Percentiles rank a stretch among this genome's conserved stretches.
phyloP scores from a whole-genome alignment of 2,329 filamentous ascomycete species.

The Ascomycota sp. region DNA sequence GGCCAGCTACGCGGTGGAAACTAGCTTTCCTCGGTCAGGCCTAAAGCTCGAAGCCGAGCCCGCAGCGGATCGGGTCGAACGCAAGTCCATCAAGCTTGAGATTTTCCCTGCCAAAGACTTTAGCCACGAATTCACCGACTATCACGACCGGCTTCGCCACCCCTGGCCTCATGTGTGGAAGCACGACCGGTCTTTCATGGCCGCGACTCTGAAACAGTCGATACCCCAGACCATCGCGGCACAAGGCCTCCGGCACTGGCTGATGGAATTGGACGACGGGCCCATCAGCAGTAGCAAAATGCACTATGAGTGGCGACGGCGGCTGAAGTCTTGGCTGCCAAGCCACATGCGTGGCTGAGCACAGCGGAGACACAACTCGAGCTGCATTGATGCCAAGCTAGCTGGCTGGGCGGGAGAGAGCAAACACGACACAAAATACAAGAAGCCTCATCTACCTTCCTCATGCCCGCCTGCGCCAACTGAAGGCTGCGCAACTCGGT shows the following conservation, averaged over 20 bases:
- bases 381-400: no score
- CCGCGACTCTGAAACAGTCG: conserved; percentile 15
- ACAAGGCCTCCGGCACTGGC: conserved; percentile 24
- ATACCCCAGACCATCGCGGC: conserved; percentile 18
- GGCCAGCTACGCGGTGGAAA: no score
- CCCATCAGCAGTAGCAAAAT: conserved; percentile 1
- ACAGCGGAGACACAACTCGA: no score
- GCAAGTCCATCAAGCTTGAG: conserved; percentile 19
- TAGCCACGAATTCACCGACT: conserved; percentile 17
- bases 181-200: conserved; percentile 14
- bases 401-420: no score
- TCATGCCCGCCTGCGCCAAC: no score
- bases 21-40: no score
- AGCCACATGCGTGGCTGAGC: conserved; percentile 4
- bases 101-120: conserved; percentile 19
- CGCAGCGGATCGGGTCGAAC: no score
- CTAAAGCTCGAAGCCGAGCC: no score
- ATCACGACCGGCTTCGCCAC: conserved; percentile 15
- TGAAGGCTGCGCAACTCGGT: no score
- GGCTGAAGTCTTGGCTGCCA: conserved; percentile 7
- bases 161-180: conserved; percentile 19
- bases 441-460: no score
- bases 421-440: no score
- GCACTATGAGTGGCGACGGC: conserved; percentile 3
- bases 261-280: conserved; percentile 6